A percentile compares a stretch with the other conserved stretches of the same genome.
Conservation (phyloP, 441 rosid genomes). For the Populus tomentosa region DNA sequence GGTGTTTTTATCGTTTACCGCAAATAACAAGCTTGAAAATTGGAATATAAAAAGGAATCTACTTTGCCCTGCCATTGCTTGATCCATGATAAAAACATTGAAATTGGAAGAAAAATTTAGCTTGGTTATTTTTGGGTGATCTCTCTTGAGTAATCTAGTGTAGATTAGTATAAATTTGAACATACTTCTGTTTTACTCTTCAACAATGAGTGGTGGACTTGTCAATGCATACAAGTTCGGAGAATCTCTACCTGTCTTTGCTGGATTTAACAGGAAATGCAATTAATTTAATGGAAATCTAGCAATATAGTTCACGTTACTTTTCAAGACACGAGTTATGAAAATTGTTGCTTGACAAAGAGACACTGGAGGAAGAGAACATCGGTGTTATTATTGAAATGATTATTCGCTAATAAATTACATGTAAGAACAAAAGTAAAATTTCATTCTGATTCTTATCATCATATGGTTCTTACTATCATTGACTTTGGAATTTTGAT, state of each 20-base stretch:
- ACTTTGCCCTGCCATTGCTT: not conserved
- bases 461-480: not conserved
- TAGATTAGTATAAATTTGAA: constrained; percentile 3
- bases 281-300: constrained; percentile 1
- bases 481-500: not conserved
- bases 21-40: not conserved
- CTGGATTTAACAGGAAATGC: not conserved
- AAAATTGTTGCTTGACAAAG: not conserved
- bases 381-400: not conserved
- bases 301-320: not conserved
- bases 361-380: not conserved
- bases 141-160: not conserved
- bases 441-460: not conserved
- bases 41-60: not conserved
- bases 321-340: not conserved
- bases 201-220: not conserved
- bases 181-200: not conserved
- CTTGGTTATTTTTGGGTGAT: not conserved
- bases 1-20: not conserved
- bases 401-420: not conserved
- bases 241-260: not conserved
- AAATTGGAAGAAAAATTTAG: not conserved
- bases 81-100: not conserved
- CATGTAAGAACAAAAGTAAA: not conserved
- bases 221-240: not conserved